Conservation (phyloP, 805 yeast species). For the Lachancea dasiensis region DNA sequence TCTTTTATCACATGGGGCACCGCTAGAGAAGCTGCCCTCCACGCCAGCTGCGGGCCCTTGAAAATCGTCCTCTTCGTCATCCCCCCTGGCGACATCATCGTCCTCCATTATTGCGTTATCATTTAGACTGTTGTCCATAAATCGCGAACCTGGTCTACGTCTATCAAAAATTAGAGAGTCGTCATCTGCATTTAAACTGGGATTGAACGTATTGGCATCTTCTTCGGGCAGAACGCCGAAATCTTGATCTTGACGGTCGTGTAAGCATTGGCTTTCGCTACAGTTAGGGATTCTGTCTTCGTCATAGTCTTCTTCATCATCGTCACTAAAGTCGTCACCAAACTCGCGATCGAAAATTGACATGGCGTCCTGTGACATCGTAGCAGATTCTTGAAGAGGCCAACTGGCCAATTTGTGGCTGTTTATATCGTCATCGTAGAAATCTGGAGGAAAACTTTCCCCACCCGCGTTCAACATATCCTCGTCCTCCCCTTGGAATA, state of each 20-base stretch:
- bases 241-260: not conserved
- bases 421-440: conserved; percentile 14
- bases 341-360: conserved; percentile 30
- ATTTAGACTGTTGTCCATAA: conserved; percentile 13
- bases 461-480: conserved; percentile 7
- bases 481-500: conserved; percentile 10
- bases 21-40: conserved; percentile 15
- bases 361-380: conserved; percentile 25
- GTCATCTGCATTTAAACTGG: conserved; percentile 2
- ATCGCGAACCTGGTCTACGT: conserved; percentile 7
- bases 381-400: conserved; percentile 24
- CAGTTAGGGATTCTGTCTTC: conserved; percentile 2
- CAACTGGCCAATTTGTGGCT: conserved; percentile 16
- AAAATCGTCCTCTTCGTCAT: conserved; percentile 13
- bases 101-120: conserved; percentile 9
- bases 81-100: conserved; percentile 8
- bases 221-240: conserved; percentile 1
- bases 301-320: conserved; percentile 21
- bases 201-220: not conserved
- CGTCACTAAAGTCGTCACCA: conserved; percentile 25
- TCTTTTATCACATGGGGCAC: conserved; percentile 16
- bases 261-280: not conserved
- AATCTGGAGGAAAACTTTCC: conserved; percentile 15
- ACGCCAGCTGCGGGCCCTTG: conserved; percentile 3
- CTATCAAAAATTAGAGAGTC: conserved; percentile 10